Percentiles rank a stretch among this genome's conserved stretches.
Conservation (phyloP, 1,139 yeast species). For the Pichia terricola region DNA sequence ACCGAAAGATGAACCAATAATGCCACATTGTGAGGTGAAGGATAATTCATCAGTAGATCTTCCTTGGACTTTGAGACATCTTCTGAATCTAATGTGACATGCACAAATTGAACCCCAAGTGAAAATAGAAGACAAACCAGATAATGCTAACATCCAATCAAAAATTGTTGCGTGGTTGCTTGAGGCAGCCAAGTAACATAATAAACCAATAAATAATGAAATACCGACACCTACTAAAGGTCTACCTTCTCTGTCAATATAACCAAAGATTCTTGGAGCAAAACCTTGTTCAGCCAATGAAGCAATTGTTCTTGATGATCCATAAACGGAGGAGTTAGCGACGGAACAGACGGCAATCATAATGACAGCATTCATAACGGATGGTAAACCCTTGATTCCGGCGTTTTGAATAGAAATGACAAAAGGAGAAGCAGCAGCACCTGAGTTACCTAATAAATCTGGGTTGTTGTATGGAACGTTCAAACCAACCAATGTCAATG, state of each 20-base stretch:
- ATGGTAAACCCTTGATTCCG: slow-evolving; percentile 52
- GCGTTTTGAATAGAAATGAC: slow-evolving; percentile 60
- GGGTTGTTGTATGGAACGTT: slow-evolving; percentile 56
- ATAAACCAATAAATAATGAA: slow-evolving; percentile 52
- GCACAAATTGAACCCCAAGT: slow-evolving; percentile 77
- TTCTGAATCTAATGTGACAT: slow-evolving; percentile 71
- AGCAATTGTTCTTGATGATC: slow-evolving; percentile 72
- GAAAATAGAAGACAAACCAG: slow-evolving; percentile 76
- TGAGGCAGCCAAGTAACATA: slow-evolving; percentile 67
- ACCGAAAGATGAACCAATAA: slow-evolving; percentile 62
- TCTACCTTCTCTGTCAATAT: slow-evolving; percentile 67
- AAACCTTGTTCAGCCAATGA: slow-evolving; percentile 75
- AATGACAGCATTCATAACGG: slow-evolving; percentile 65
- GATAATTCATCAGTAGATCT: slow-evolving; percentile 58
- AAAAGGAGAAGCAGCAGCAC: slow-evolving; percentile 62
- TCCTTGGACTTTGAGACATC: slow-evolving; percentile 59
- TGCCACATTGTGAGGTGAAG: slow-evolving; percentile 60
- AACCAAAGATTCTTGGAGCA: slow-evolving; percentile 66
- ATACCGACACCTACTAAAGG: slow-evolving; percentile 58
- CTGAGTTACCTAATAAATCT: slow-evolving; percentile 34
- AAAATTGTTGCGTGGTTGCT: slow-evolving; percentile 57
- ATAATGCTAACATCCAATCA: slow-evolving; percentile 72
- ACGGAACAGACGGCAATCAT: slow-evolving; percentile 60
- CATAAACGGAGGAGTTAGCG: slow-evolving; percentile 71
- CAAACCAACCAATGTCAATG: slow-evolving; percentile 52